Percentiles rank a stretch among this genome's conserved stretches.
phyloP scores from a whole-genome alignment of 257 asterid species.

The Catharanthus roseus region DNA sequence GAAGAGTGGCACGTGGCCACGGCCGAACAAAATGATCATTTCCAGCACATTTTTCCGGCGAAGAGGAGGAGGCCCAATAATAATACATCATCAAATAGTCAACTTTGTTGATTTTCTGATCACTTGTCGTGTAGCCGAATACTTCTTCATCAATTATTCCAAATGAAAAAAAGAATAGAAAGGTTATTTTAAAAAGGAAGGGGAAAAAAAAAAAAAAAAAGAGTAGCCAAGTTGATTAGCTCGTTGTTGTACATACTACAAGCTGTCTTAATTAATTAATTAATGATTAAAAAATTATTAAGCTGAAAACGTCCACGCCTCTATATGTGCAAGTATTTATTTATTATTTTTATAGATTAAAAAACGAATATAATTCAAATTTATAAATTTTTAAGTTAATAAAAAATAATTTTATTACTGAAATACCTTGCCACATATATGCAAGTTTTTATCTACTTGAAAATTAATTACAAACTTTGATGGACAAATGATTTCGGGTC shows the following conservation, averaged over 20 bases:
- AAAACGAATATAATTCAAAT: too few relatives aligned
- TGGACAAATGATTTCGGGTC: too few relatives aligned
- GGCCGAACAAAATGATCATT: conserved; percentile 43
- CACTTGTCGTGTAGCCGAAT: conserved; percentile 22
- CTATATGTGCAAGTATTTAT: neutral
- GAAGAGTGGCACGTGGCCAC: conserved; percentile 48
- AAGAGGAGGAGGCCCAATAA: conserved; percentile 57
- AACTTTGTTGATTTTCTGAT: conserved; percentile 42
- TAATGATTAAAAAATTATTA: conserved; percentile 3
- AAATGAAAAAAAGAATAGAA: neutral
- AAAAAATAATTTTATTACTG: too few relatives aligned
- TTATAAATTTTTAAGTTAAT: too few relatives aligned
- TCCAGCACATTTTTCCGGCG: conserved; percentile 44
- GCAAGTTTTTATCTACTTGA: too few relatives aligned
- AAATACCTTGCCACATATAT: too few relatives aligned
- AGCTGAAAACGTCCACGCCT: conserved; percentile 12
- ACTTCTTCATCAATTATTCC: too few relatives aligned
- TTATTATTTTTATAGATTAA: too few relatives aligned
- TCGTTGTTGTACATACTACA: conserved; percentile 23
- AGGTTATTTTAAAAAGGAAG: neutral
- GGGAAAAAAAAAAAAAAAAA: neutral
- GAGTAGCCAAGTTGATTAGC: conserved; percentile 16
- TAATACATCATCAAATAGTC: conserved; percentile 40
- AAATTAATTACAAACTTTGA: too few relatives aligned
- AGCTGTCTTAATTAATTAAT: conserved; percentile 20